Conservation (phyloP, 2,329 filamentous ascomycete species). For the Fragosphaeria purpurea region DNA sequence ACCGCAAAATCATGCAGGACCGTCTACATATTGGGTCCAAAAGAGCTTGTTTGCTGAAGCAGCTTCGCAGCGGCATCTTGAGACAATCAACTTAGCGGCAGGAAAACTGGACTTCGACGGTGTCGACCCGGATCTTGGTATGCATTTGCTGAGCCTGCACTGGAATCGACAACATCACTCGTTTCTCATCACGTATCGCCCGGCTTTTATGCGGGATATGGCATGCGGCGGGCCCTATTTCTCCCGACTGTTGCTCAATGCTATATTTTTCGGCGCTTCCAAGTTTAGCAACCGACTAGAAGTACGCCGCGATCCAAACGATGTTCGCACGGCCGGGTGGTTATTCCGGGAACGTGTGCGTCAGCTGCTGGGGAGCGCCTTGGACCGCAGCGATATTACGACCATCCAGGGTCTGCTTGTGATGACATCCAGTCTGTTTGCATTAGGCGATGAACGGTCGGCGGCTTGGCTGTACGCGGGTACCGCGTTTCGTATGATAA, state of each 20-base stretch:
- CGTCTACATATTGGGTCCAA: slow-evolving; percentile 29
- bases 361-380: slow-evolving; percentile 31
- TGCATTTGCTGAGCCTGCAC: slow-evolving; percentile 40
- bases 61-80: slow-evolving; percentile 37
- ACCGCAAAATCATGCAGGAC: slow-evolving; percentile 16
- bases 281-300: slow-evolving; percentile 34
- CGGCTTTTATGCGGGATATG: slow-evolving; percentile 44
- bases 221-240: slow-evolving; percentile 45
- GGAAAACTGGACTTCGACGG: slow-evolving; percentile 45
- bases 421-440: slow-evolving; percentile 40
- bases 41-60: slow-evolving; percentile 37
- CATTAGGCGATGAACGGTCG: slow-evolving; percentile 35
- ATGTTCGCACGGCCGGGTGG: slow-evolving; percentile 39
- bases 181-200: slow-evolving; percentile 38
- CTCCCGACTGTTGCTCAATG: slow-evolving; percentile 26
- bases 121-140: slow-evolving; percentile 39
- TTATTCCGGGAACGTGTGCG: slow-evolving; percentile 34
- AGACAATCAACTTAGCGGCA: slow-evolving; percentile 34
- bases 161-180: slow-evolving; percentile 45
- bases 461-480: slow-evolving; percentile 36
- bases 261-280: slow-evolving; percentile 10
- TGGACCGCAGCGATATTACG: slow-evolving; percentile 40
- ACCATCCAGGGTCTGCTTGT: slow-evolving; percentile 44
- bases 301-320: slow-evolving; percentile 32
- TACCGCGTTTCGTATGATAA: slow-evolving; percentile 17